These are phyloP conservation scores for Alternaria dauci DNA, from an alignment of 2,329 filamentous ascomycete species.

Conservation along the genomic window DNA sequence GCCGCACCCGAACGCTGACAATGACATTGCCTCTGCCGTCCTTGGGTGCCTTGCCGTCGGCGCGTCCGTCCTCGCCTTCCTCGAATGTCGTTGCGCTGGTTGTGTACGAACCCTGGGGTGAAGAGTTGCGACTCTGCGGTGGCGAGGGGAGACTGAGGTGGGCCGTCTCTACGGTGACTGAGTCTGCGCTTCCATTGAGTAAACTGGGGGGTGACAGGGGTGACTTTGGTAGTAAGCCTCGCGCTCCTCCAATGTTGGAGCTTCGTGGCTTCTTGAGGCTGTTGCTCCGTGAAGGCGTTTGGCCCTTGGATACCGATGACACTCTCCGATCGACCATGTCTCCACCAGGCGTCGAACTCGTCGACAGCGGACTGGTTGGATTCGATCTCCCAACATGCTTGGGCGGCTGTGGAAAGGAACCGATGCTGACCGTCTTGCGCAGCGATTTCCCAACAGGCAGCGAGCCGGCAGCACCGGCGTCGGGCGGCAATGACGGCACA, in stretches of 20 bases:
- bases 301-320: constrained; percentile 36
- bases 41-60: constrained; percentile 53
- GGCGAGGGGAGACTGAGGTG: constrained; percentile 81
- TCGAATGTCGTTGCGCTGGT: constrained; percentile 89
- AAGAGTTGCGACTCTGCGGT: constrained; percentile 88
- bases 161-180: constrained; percentile 71
- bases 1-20: constrained; percentile 92
- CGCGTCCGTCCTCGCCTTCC: constrained; percentile 72
- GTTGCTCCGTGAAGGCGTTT: constrained; percentile 41
- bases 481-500: constrained; percentile 60
- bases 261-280: constrained; percentile 61
- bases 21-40: constrained; percentile 94
- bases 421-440: constrained; percentile 90
- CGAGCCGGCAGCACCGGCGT: constrained; percentile 47
- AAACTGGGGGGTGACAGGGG: constrained; percentile 71
- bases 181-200: constrained; percentile 79
- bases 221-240: constrained; percentile 47
- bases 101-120: constrained; percentile 89
- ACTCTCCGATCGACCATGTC: constrained; percentile 46
- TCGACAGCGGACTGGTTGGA: constrained; percentile 63
- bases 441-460: constrained; percentile 68
- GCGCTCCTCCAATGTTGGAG: constrained; percentile 42
- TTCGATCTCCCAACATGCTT: constrained; percentile 62
- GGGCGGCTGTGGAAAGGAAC: constrained; percentile 90
- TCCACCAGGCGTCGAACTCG: constrained; percentile 56